phyloP scores from a whole-genome alignment of 768 basidiomycete genomes.

The Collybia mongolica region DNA sequence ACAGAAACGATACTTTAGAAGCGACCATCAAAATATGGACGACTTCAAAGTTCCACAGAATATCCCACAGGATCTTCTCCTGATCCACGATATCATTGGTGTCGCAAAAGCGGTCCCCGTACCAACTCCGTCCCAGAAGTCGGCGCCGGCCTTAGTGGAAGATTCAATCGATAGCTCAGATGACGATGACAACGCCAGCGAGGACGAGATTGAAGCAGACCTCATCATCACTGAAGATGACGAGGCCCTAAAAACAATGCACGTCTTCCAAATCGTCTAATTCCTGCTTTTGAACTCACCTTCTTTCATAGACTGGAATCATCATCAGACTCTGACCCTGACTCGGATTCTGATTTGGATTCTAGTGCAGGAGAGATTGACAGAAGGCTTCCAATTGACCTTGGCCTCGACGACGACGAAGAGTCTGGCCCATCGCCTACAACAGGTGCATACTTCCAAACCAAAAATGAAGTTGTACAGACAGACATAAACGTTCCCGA shows the following conservation, averaged over 20 bases:
- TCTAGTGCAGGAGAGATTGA: conserved; percentile 24
- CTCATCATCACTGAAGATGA: conserved; percentile 41
- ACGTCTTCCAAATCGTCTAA: conserved; percentile 11
- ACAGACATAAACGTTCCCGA: conserved; percentile 59
- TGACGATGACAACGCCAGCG: conserved; percentile 50
- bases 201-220: conserved; percentile 72
- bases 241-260: conserved; percentile 29
- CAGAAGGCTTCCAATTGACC: conserved; percentile 16
- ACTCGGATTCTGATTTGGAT: conserved; percentile 40
- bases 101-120: conserved; percentile 9
- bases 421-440: conserved; percentile 39
- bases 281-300: conserved; percentile 6
- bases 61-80: conserved; percentile 71
- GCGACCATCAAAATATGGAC: conserved; percentile 25
- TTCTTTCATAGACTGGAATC: conserved; percentile 9
- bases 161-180: conserved; percentile 59
- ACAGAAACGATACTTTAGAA: neutral
- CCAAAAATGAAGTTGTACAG: conserved; percentile 71
- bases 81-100: conserved; percentile 69
- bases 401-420: conserved; percentile 57
- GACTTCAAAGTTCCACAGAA: conserved; percentile 59
- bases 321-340: conserved; percentile 17
- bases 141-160: conserved; percentile 19
- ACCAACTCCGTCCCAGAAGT: neutral
- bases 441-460: conserved; percentile 48